Base-by-base conservation (phyloP, 2,329 filamentous ascomycete genomes). In the Trichothecium roseum region DNA sequence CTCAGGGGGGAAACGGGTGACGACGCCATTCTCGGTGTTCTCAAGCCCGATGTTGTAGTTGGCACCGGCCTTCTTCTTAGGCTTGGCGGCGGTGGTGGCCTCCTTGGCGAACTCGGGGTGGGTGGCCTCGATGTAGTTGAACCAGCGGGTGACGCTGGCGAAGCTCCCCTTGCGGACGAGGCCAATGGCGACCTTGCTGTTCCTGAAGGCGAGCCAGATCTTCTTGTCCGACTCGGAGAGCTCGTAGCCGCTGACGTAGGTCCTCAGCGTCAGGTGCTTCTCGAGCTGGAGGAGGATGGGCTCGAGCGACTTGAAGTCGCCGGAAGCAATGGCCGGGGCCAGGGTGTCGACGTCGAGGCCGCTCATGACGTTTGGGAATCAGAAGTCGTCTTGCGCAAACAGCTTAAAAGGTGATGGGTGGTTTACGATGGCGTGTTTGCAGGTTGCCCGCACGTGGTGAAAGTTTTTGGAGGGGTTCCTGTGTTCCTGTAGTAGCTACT, bases 1-100 rank as follows among this genome's bases (percentile, higher is more conserved):
- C 77, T 95, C 89, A 4, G 89, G 89, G 13, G 89, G 79, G 64
- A 96, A 96, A 45, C 83, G 76, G 16, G 86, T 94, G 15, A 95
- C 84, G 39, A 96, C 87, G 3, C 86, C 87, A 55, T 89, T 80
- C 27, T 89, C 84, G 8, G 83, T 81, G 55, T 93, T 84, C 50
- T 83, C 78, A 27, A 95, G 71, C 3, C 80, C 82, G 56, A 95
- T 84, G 54, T 93, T 87, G 62, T 91, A 96, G 68, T 78, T 94
- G 39, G 75, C 86, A 44, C 85, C 85, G 35, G 83, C 81, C 56
- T 84, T 85, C 16, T 75, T 74, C 27, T 69, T 68, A 45, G 81
- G 76, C 67, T 83, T 84, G 47, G 86, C 85, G 24, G 40, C 45
- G 3, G 39, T 40, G 18, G 46, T 41, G 46, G 85, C 68, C 39